Evolutionary conservation across 2,329 filamentous ascomycete genomes (phyloP).

Genomic region (Trichoderma arundinaceum): DNA sequence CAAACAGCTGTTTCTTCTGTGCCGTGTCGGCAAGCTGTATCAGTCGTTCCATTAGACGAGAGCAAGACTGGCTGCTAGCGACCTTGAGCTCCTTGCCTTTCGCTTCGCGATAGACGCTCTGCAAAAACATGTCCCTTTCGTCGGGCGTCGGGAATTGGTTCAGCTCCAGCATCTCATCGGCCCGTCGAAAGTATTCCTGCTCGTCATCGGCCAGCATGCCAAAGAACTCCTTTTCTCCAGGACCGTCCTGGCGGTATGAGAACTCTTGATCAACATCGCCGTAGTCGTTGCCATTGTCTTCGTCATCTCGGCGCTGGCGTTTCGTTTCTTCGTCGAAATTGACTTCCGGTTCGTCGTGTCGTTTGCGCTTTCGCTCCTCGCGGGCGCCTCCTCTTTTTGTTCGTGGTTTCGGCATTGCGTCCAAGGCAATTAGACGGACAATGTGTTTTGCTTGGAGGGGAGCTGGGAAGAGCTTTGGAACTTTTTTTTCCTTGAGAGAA

Average conservation of each 20-base stretch:
- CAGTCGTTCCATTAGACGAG: slow-evolving; percentile 86
- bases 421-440: neutral
- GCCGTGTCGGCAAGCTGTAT: slow-evolving; percentile 78
- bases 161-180: slow-evolving; percentile 86
- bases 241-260: slow-evolving; percentile 38
- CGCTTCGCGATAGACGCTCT: slow-evolving; percentile 85
- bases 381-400: slow-evolving; percentile 49
- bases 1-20: slow-evolving; percentile 87
- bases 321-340: slow-evolving; percentile 36
- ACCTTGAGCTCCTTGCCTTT: slow-evolving; percentile 94
- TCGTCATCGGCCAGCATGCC: slow-evolving; percentile 91
- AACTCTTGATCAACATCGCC: slow-evolving; percentile 36
- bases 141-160: slow-evolving; percentile 84
- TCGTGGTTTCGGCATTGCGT: slow-evolving; percentile 52
- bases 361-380: slow-evolving; percentile 51
- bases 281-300: slow-evolving; percentile 36
- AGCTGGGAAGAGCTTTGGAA: neutral
- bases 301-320: slow-evolving; percentile 38
- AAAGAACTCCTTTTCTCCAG: slow-evolving; percentile 77
- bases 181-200: slow-evolving; percentile 91
- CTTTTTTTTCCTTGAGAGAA: slow-evolving; percentile 29
- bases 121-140: slow-evolving; percentile 72
- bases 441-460: neutral
- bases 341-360: slow-evolving; percentile 39
- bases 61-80: slow-evolving; percentile 94